Evolutionary conservation across 2,329 filamentous ascomycete genomes (phyloP).

Genomic region (Rhinocladiella similis): DNA sequence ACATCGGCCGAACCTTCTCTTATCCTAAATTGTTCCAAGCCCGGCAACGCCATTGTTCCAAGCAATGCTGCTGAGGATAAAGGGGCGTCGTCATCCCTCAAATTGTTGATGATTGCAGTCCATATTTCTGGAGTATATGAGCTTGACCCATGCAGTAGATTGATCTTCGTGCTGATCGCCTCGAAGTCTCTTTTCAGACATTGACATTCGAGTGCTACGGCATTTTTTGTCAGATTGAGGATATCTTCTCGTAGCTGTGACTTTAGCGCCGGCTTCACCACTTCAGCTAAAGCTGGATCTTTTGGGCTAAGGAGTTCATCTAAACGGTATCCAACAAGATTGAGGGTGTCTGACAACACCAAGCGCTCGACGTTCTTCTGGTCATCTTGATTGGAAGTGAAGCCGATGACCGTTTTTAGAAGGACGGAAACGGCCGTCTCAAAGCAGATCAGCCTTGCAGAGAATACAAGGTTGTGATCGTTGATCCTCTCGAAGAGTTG

Average conservation of each 20-base stretch:
- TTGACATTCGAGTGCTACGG: constrained; percentile 70
- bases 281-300: constrained; percentile 45
- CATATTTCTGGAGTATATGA: constrained; percentile 75
- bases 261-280: constrained; percentile 42
- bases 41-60: constrained; percentile 68
- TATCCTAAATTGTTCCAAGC: constrained; percentile 71
- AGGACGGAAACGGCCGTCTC: constrained; percentile 46
- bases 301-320: constrained; percentile 58
- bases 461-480: constrained; percentile 39
- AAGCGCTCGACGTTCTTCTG: constrained; percentile 48
- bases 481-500: constrained; percentile 67
- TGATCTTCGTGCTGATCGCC: constrained; percentile 60
- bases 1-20: constrained; percentile 38
- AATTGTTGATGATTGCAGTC: constrained; percentile 69
- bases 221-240: constrained; percentile 65
- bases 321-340: constrained; percentile 48
- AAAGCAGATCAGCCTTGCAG: constrained; percentile 48
- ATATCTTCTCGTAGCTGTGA: constrained; percentile 51
- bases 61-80: constrained; percentile 74
- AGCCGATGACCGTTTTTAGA: constrained; percentile 47
- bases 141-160: constrained; percentile 66
- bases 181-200: constrained; percentile 68
- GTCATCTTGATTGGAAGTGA: constrained; percentile 47
- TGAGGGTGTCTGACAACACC: constrained; percentile 50
- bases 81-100: constrained; percentile 66